Conservation (phyloP, 441 rosid species). For the Capsella rubella region DNA sequence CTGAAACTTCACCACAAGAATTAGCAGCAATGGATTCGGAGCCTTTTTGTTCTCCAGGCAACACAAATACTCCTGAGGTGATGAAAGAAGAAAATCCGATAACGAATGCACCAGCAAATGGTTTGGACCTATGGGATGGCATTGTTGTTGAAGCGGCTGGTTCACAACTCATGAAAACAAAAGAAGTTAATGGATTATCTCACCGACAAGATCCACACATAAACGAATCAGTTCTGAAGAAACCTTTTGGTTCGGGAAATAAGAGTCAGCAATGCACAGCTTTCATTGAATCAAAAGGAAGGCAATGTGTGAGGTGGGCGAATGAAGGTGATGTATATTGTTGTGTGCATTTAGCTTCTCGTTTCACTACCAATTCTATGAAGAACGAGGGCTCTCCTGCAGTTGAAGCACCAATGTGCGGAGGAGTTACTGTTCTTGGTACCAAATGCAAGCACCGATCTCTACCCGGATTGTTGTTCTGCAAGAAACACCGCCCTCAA, state of each 20-base stretch:
- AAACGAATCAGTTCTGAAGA: conserved; percentile 51
- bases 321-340: conserved; percentile 97
- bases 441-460: conserved; percentile 96
- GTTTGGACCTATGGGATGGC: conserved; percentile 72
- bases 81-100: conserved; percentile 50
- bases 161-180: conserved; percentile 48
- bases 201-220: conserved; percentile 43
- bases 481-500: conserved; percentile 93
- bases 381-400: conserved; percentile 63
- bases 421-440: conserved; percentile 97
- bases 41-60: conserved; percentile 59
- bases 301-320: conserved; percentile 98
- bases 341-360: conserved; percentile 98
- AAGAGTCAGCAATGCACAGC: conserved; percentile 89
- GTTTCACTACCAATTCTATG: conserved; percentile 68
- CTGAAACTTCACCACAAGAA: conserved; percentile 52
- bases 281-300: conserved; percentile 92
- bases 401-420: conserved; percentile 76
- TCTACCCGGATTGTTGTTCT: conserved; percentile 77
- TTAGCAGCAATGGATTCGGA: conserved; percentile 64
- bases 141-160: conserved; percentile 71
- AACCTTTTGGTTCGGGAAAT: conserved; percentile 59
- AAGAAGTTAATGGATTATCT: conserved; percentile 42
- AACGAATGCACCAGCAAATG: conserved; percentile 55
- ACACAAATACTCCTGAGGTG: conserved; percentile 45